phyloP scores from a whole-genome alignment of 2,329 filamentous ascomycete genomes.

The Alternaria tenuissima region DNA sequence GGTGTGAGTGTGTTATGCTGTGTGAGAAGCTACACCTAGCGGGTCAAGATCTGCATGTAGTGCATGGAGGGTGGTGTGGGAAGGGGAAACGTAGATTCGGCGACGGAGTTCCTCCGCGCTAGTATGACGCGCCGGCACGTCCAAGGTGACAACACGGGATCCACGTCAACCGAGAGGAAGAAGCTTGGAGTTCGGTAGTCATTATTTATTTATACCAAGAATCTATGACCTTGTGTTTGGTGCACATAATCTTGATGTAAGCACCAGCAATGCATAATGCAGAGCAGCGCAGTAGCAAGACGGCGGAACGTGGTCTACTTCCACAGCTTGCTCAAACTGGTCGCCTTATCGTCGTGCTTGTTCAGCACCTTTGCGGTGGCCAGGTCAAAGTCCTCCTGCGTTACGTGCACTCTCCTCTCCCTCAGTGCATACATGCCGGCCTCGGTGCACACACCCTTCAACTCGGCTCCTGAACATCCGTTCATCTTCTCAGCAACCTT shows the following conservation, averaged over 20 bases:
- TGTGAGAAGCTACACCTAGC: background rate
- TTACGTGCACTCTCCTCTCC: constrained; percentile 95
- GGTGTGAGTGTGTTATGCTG: background rate
- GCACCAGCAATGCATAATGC: constrained; percentile 5
- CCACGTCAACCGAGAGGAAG: background rate
- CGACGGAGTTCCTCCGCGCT: background rate
- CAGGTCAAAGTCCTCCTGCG: constrained; percentile 98
- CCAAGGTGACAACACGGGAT: background rate
- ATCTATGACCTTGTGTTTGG: constrained; percentile 24
- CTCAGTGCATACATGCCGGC: constrained; percentile 97
- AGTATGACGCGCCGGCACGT: constrained; percentile 20
- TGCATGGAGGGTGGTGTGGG: background rate
- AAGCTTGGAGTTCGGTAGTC: constrained; percentile 8
- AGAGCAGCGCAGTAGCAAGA: background rate
- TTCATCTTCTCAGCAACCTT: constrained; percentile 99
- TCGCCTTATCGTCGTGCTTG: constrained; percentile 99
- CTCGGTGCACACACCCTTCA: constrained; percentile 99
- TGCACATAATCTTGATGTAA: constrained; percentile 20
- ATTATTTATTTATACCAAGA: constrained; percentile 19
- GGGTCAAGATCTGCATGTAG: constrained; percentile 6
- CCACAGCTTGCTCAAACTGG: constrained; percentile 87
- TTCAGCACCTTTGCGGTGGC: constrained; percentile 99
- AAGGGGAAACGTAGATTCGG: background rate
- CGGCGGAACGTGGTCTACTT: constrained; percentile 60
- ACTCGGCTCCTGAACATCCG: constrained; percentile 93